A percentile compares a stretch with the other conserved stretches of the same genome.
These are phyloP conservation scores for Suhomyces ambrosiae DNA, from an alignment of 1,139 yeast genomes.

Conservation along the genomic window DNA sequence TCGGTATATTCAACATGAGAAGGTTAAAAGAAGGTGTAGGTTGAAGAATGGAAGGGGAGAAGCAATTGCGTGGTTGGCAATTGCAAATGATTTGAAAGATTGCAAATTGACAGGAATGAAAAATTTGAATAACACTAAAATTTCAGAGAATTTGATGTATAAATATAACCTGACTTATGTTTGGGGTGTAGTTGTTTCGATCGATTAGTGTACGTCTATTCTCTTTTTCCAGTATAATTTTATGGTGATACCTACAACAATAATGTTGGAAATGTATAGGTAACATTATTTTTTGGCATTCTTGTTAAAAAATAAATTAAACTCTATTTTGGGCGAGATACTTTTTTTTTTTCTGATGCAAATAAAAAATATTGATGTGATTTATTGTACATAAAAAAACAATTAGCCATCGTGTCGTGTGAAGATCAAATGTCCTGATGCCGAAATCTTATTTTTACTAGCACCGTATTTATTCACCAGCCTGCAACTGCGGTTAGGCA, in stretches of 20 bases:
- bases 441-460: neutral
- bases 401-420: conserved; percentile 6
- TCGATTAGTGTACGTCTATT: conserved; percentile 5
- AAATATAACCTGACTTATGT: conserved; percentile 9
- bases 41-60: neutral
- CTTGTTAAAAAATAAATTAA: conserved; percentile 6
- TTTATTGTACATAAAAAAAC: conserved; percentile 3
- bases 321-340: conserved; percentile 1
- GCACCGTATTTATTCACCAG: neutral
- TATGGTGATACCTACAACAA: conserved; percentile 15
- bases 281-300: conserved; percentile 11
- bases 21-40: neutral
- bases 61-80: conserved; percentile 1
- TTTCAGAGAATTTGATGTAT: conserved; percentile 10
- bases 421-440: conserved; percentile 4
- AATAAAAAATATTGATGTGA: neutral
- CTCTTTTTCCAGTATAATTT: conserved; percentile 11
- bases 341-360: neutral
- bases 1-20: conserved; percentile 18
- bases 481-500: neutral
- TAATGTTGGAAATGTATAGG: conserved; percentile 7
- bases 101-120: conserved; percentile 8
- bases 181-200: conserved; percentile 5
- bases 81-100: conserved; percentile 1
- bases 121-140: conserved; percentile 4